These are phyloP conservation scores for Geoglossum glabrum DNA, from an alignment of 495 filamentous ascomycete genomes.

Conservation along the genomic window DNA sequence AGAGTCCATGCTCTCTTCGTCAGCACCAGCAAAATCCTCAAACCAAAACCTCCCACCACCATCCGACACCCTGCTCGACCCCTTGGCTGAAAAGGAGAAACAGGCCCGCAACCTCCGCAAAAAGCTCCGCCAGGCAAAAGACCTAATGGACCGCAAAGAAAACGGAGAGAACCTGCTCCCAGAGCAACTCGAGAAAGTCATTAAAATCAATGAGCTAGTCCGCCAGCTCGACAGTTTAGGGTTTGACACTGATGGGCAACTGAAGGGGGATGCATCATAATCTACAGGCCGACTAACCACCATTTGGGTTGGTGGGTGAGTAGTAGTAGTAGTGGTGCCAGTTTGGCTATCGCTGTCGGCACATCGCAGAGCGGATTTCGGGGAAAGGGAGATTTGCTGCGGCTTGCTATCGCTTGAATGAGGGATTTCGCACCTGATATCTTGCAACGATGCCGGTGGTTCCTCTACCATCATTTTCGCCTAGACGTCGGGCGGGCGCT, in stretches of 20 bases:
- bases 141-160: conserved; percentile 80
- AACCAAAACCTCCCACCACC: conserved; percentile 7
- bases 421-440: no score
- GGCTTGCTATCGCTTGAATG: no score
- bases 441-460: no score
- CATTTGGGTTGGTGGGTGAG: neutral
- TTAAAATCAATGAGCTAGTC: conserved; percentile 85
- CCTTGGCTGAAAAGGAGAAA: conserved; percentile 71
- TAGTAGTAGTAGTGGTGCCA: no score
- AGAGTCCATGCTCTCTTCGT: no score
- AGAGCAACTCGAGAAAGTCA: conserved; percentile 94
- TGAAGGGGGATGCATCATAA: neutral
- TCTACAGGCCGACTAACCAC: no score
- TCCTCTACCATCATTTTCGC: no score
- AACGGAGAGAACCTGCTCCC: conserved; percentile 63
- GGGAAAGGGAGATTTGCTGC: no score
- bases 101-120: conserved; percentile 86
- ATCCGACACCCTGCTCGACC: no score
- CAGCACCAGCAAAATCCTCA: conserved; percentile 10
- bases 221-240: conserved; percentile 73
- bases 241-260: conserved; percentile 43
- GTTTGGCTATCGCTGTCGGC: no score
- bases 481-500: no score
- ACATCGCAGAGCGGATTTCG: no score
- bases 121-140: conserved; percentile 82